A percentile compares a stretch with the other conserved stretches of the same genome.
Evolutionary conservation across 2,329 filamentous ascomycete genomes (phyloP).

Genomic region (Graphilbum ipis-grandicollis): DNA sequence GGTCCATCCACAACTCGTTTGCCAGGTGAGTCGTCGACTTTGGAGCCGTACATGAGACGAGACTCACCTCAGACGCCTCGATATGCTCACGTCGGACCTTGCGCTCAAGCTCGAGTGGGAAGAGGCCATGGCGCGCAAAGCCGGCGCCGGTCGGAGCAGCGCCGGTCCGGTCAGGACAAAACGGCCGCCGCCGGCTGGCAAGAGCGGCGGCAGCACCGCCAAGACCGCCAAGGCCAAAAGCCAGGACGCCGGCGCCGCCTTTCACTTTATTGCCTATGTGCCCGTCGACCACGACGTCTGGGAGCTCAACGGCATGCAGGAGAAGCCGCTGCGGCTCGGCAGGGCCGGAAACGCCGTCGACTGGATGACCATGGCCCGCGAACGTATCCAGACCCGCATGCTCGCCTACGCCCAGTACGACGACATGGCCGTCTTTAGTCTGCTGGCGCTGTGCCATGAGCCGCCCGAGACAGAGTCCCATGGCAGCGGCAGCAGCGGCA

Average conservation of each 20-base stretch:
- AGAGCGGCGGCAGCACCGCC: background rate
- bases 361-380: constrained; percentile 51
- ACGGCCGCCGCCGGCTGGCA: background rate
- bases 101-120: constrained; percentile 39
- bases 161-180: constrained; percentile 10
- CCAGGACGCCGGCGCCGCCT: constrained; percentile 61
- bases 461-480: constrained; percentile 1
- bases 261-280: constrained; percentile 95
- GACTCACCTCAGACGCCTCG: constrained; percentile 40
- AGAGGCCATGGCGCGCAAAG: too few relatives aligned
- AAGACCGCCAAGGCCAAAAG: constrained; percentile 19
- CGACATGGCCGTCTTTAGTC: constrained; percentile 24
- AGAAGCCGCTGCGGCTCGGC: constrained; percentile 50
- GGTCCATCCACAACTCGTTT: constrained; percentile 75
- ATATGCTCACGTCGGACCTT: constrained; percentile 58
- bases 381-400: constrained; percentile 52
- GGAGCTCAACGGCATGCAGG: constrained; percentile 85
- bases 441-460: constrained; percentile 51
- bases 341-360: constrained; percentile 19
- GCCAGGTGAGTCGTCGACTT: too few relatives aligned
- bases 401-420: constrained; percentile 3
- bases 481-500: constrained; percentile 8
- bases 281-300: constrained; percentile 64
- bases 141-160: too few relatives aligned
- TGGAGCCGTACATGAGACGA: too few relatives aligned